Percentiles rank a stretch among this genome's conserved stretches.
Evolutionary conservation across 2,329 filamentous ascomycete genomes (phyloP).

Genomic region (Epichloe scottii): DNA sequence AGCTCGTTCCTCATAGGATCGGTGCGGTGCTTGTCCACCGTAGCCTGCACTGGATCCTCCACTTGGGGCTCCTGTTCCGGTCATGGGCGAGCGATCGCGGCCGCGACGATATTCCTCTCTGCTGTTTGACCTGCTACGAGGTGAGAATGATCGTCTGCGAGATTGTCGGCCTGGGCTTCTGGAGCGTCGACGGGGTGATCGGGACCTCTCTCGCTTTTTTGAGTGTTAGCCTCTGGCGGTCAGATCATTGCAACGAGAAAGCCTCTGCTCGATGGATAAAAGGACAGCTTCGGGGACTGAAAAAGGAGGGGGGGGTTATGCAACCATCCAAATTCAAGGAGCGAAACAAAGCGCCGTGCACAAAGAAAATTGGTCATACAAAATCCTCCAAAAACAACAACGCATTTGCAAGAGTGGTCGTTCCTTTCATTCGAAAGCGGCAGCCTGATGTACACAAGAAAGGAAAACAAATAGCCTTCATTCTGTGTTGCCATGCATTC

Average conservation of each 20-base stretch:
- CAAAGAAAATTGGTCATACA: neutral
- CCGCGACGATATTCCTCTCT: conserved; percentile 65
- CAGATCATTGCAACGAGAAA: neutral
- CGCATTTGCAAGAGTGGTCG: neutral
- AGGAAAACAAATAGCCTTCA: neutral
- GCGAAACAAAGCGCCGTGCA: neutral
- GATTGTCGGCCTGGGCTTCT: conserved; percentile 63
- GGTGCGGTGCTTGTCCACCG: conserved; percentile 47
- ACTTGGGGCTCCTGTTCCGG: conserved; percentile 53
- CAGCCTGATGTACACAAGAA: neutral
- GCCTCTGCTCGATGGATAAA: neutral
- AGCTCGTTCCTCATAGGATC: conserved; percentile 73
- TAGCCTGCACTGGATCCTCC: conserved; percentile 59
- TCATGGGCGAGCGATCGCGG: conserved; percentile 76
- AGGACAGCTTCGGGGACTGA: neutral
- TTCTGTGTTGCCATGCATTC: neutral
- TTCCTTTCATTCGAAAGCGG: neutral
- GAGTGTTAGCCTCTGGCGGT: conserved; percentile 14
- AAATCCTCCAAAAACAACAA: neutral
- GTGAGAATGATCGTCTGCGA: conserved; percentile 66
- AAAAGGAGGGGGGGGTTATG: neutral
- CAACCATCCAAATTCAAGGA: neutral
- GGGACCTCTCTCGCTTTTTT: conserved; percentile 69
- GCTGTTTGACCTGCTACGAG: conserved; percentile 63
- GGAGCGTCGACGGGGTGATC: conserved; percentile 70